Evolutionary conservation across 1,139 yeast species (phyloP).

Genomic region (Yamadazyma triangularis): DNA sequence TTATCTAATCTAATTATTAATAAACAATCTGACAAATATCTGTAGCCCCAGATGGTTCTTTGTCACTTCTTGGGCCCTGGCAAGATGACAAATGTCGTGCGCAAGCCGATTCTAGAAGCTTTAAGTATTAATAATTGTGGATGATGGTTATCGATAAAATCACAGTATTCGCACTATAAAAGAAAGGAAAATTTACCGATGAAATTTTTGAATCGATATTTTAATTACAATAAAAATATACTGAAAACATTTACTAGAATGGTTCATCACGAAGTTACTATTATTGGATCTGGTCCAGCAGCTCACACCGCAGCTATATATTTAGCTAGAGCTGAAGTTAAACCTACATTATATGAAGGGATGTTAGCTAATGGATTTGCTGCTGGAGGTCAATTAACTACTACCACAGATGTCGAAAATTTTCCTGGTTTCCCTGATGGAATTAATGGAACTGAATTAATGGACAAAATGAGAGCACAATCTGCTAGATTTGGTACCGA

Average conservation of each 20-base stretch:
- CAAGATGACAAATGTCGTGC: too few relatives aligned
- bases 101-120: constrained; percentile 2
- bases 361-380: constrained; percentile 97
- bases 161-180: neutral
- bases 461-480: constrained; percentile 93
- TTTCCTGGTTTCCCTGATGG: constrained; percentile 98
- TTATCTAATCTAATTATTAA: too few relatives aligned
- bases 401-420: constrained; percentile 96
- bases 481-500: constrained; percentile 85
- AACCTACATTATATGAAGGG: constrained; percentile 93
- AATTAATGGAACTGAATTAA: constrained; percentile 79
- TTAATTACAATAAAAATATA: constrained; percentile 1
- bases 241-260: constrained; percentile 32
- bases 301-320: constrained; percentile 99
- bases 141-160: too few relatives aligned
- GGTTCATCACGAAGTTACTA: constrained; percentile 87
- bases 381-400: constrained; percentile 97
- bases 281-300: constrained; percentile 98
- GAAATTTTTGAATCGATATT: neutral
- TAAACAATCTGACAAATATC: too few relatives aligned
- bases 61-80: too few relatives aligned
- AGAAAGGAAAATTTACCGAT: neutral
- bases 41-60: too few relatives aligned
- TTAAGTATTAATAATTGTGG: constrained; percentile 1
- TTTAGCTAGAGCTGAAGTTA: constrained; percentile 91